Evolutionary conservation across 495 filamentous ascomycete genomes (phyloP), one percentile per base, ranked within the genome.

Genomic region (Oidiodendron maius): DNA sequence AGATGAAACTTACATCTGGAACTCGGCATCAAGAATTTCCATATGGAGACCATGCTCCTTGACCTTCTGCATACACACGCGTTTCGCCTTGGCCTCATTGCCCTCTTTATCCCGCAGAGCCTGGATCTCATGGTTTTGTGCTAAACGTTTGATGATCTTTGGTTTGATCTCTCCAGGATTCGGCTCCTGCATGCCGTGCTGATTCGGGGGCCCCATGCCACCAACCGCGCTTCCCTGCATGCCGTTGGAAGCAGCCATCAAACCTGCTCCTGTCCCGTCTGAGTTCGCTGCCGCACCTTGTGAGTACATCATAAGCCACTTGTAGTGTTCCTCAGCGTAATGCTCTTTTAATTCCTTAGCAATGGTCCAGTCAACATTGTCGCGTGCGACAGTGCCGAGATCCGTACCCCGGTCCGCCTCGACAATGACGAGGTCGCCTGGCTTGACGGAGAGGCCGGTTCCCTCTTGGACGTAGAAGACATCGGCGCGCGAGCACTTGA

Each of bases 11-110:
- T 72, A 96, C 93, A 95, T 89, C 60, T 98, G 93, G 63, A 95
- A 98, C 64, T 98, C 93, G n/a, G 93, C 93, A 66, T 98, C 93
- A 12, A 98, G 78, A 49, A 98, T 96, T 60, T 98, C 93, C 93
- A 98, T 96, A 49, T 91, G 87, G 10, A 98, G 76, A 35, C 87
- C 84, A 67, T 97, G 91, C 57, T 97, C 93, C 39, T 80, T 82
- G 30, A 96, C 94, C 64, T 98, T 98, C 57, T 91, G 86, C 71
- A 95, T 91, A 57, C 89, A 96, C 37, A 96, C 83, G 20, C 93
- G 81, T 69, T 96, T 96, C 12, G 93, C 93, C 61, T 97, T 98
- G 26, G 94, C 94, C 64, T 98, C 93, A 49, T 91, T 90, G 23
- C 91, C 93, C 68, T 98, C 93, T 62, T 98, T 98, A 44, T 97